Conservation (phyloP, 2,329 filamentous ascomycete species). For the Colletotrichum sp. region DNA sequence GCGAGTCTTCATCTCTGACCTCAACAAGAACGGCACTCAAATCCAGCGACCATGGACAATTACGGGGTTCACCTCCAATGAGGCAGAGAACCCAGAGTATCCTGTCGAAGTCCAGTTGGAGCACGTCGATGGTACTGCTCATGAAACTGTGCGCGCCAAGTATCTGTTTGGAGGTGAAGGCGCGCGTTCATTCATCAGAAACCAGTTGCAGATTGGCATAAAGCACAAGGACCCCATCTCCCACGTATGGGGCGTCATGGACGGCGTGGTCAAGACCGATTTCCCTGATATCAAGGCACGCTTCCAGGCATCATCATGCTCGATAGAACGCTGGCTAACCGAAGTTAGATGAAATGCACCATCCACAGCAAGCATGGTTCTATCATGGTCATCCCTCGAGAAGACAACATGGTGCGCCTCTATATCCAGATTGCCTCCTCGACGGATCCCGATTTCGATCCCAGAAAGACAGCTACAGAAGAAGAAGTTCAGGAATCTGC, state of each 20-base stretch:
- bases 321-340: background rate
- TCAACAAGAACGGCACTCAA: conserved; percentile 64
- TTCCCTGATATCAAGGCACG: conserved; percentile 78
- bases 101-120: conserved; percentile 81
- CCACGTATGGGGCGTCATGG: conserved; percentile 79
- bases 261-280: conserved; percentile 73
- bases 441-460: conserved; percentile 65
- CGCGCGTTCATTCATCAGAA: conserved; percentile 69
- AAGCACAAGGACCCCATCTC: conserved; percentile 73
- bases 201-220: conserved; percentile 72
- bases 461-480: conserved; percentile 66
- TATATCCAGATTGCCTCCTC: conserved; percentile 73
- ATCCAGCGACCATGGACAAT: conserved; percentile 72
- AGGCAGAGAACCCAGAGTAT: conserved; percentile 64
- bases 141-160: conserved; percentile 72
- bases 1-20: conserved; percentile 70
- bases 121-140: conserved; percentile 74
- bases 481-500: conserved; percentile 69
- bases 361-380: conserved; percentile 78
- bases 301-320: background rate
- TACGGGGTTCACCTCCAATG: conserved; percentile 63
- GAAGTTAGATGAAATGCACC: conserved; percentile 69
- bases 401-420: conserved; percentile 67
- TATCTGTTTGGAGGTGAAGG: conserved; percentile 78
- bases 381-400: conserved; percentile 79